Percentiles rank a stretch among this genome's conserved stretches.
These are phyloP conservation scores for Aspergillus homomorphus DNA, from an alignment of 495 filamentous ascomycete species.

Conservation along the genomic window DNA sequence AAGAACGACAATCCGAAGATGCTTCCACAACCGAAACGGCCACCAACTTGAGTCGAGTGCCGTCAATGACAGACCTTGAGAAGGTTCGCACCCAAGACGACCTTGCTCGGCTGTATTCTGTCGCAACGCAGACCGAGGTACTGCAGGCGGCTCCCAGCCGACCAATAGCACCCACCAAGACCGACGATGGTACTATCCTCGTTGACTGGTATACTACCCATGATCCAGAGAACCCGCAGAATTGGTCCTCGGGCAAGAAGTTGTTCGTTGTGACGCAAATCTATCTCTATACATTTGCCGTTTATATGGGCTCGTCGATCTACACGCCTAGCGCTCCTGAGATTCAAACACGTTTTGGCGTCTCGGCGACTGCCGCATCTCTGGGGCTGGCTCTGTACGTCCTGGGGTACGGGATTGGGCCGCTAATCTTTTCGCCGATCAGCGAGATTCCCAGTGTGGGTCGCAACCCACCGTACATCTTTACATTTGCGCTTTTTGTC, in stretches of 20 bases:
- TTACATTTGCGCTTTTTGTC: conserved; percentile 45
- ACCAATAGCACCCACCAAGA: conserved; percentile 4
- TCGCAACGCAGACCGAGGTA: conserved; percentile 4
- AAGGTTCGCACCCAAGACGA: conserved; percentile 3
- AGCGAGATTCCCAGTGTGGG: conserved; percentile 45
- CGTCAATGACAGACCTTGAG: conserved; percentile 1
- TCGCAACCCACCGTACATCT: conserved; percentile 46
- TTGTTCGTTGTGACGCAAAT: conserved; percentile 16
- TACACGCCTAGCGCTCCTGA: neutral
- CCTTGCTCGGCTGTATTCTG: neutral
- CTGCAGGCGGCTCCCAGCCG: neutral
- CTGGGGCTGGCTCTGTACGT: conserved; percentile 48
- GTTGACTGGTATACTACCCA: conserved; percentile 38
- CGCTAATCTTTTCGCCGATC: conserved; percentile 44
- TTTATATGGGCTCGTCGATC: conserved; percentile 24
- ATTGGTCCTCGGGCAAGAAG: conserved; percentile 37
- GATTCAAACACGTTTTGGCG: conserved; percentile 32
- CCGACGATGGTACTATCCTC: conserved; percentile 12
- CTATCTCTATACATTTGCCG: conserved; percentile 17
- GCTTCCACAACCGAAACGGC: neutral
- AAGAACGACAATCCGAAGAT: neutral
- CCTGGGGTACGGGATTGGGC: conserved; percentile 43
- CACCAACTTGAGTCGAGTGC: conserved; percentile 1
- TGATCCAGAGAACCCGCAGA: conserved; percentile 41
- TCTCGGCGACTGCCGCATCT: conserved; percentile 29